These are phyloP conservation scores for Penicilliopsis zonata DNA, from an alignment of 495 filamentous ascomycete genomes.

Conservation along the genomic window DNA sequence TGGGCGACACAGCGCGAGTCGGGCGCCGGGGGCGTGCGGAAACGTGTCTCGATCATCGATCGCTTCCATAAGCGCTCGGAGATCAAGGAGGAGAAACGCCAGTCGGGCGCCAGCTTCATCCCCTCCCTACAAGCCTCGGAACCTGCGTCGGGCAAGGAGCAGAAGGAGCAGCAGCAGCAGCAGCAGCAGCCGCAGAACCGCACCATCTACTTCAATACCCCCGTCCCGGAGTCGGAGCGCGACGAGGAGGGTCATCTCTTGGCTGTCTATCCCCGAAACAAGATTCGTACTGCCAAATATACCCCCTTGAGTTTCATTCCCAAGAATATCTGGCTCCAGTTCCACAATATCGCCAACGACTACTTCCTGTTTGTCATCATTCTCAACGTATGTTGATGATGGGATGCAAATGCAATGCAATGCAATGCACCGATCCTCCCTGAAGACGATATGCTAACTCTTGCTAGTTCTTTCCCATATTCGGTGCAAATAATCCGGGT, in stretches of 20 bases:
- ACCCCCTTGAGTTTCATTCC: conserved; percentile 93
- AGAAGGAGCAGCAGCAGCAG: conserved; percentile 24
- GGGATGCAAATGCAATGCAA: no score
- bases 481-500: conserved; percentile 83
- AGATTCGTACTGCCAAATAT: conserved; percentile 96
- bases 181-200: conserved; percentile 20
- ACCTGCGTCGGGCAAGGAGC: conserved; percentile 25
- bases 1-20: conserved; percentile 86
- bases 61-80: conserved; percentile 54
- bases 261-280: conserved; percentile 71
- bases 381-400: conserved; percentile 74
- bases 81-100: conserved; percentile 53
- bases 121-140: no score
- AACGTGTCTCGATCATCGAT: conserved; percentile 75
- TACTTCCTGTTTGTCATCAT: conserved; percentile 98
- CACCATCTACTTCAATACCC: conserved; percentile 74
- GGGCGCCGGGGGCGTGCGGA: conserved; percentile 58
- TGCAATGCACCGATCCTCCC: conserved; percentile 1
- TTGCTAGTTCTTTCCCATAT: conserved; percentile 83
- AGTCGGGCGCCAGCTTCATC: conserved; percentile 33
- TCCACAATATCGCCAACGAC: conserved; percentile 97
- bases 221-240: conserved; percentile 62
- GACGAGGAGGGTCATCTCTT: conserved; percentile 73
- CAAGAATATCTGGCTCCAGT: conserved; percentile 94
- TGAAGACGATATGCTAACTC: not conserved